Conservation (phyloP, 2,329 filamentous ascomycete genomes). For the Cyphellophora attinorum region DNA sequence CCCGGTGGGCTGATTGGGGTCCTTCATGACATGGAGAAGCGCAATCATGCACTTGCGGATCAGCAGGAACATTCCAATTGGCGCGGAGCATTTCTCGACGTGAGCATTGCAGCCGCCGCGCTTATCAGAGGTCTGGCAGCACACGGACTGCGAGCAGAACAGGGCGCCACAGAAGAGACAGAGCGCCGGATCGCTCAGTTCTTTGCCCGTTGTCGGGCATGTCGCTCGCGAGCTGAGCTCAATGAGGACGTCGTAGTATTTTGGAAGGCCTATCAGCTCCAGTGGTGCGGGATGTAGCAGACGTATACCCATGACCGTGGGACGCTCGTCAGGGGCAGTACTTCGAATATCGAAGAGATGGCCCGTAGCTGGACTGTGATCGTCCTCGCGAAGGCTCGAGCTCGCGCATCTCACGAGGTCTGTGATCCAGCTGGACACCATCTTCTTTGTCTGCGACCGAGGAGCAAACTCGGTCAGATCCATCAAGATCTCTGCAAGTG, state of each 20-base stretch:
- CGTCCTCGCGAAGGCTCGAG: slow-evolving; percentile 2
- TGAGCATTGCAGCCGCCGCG: slow-evolving; percentile 87
- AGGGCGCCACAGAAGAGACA: slow-evolving; percentile 96
- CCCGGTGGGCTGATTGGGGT: slow-evolving; percentile 6
- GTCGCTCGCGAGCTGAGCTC: slow-evolving; percentile 77
- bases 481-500: slow-evolving; percentile 67
- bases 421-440: slow-evolving; percentile 63
- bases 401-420: no score
- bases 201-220: slow-evolving; percentile 85
- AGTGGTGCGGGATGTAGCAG: slow-evolving; percentile 82
- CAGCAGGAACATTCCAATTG: slow-evolving; percentile 82
- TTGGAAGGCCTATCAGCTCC: slow-evolving; percentile 83
- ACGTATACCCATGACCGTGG: slow-evolving; percentile 29
- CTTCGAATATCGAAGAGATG: slow-evolving; percentile 11
- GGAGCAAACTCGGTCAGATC: slow-evolving; percentile 37
- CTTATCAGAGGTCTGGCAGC: slow-evolving; percentile 62
- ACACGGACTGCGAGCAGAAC: slow-evolving; percentile 88
- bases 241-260: slow-evolving; percentile 84
- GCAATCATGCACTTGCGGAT: slow-evolving; percentile 91
- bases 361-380: slow-evolving; percentile 18
- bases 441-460: slow-evolving; percentile 34
- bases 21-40: slow-evolving; percentile 55
- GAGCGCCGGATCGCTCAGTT: slow-evolving; percentile 79
- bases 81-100: slow-evolving; percentile 47
- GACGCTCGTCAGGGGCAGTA: slow-evolving; percentile 23